Base-by-base conservation (phyloP, 2,329 filamentous ascomycete species). In the Trichoderma koningii region DNA sequence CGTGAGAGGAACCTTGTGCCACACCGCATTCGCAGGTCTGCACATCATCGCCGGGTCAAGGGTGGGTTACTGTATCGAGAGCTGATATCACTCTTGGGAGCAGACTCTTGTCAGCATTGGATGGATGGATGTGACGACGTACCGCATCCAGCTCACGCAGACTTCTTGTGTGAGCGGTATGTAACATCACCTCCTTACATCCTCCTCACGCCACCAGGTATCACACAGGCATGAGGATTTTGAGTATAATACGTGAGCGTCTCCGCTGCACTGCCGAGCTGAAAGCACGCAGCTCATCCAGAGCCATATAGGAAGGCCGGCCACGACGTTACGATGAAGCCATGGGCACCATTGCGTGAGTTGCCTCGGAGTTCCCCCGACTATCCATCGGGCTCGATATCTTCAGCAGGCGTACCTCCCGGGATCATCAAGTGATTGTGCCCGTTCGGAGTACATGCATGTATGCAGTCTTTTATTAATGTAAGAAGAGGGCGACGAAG, bases 11-110 rank as follows among this genome's bases (percentile, higher is more conserved):
- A 41, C 63, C 65, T 67, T 61, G 70, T 68, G 67, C 67, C 68
- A 73, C 67, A 70, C 67, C 66, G 71, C 68, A 72, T 68, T 69
- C 68, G 66, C 68, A 70, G 67, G 67, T 50, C 71, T 73, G 70
- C 68, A 71, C 70, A 72, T 72, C 70, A 72, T 71, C 66, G 69
- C 66, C 55, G 65, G 66, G 56, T 47, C 64, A 67, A 65, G 65
- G 66, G 63, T 67, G 66, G 53, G 53, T 42, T 30, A 38, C 45
- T 51, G 45, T 34, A 38, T 65, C 47, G 21, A 59, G 28, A 12
- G 52, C 34, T 38, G 50, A 48, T 63, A 57, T 64, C 57, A 28
- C 57, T 63, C 34, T 38, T 38, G 34, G 64, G 60, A 30, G 44
- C 19, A 53, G 34, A 53, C n/a, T 52, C 48, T 53, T n/a, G 48